Evolutionary conservation across 305 asterid species (phyloP).

Genomic region (Stenogyne calaminthoides): DNA sequence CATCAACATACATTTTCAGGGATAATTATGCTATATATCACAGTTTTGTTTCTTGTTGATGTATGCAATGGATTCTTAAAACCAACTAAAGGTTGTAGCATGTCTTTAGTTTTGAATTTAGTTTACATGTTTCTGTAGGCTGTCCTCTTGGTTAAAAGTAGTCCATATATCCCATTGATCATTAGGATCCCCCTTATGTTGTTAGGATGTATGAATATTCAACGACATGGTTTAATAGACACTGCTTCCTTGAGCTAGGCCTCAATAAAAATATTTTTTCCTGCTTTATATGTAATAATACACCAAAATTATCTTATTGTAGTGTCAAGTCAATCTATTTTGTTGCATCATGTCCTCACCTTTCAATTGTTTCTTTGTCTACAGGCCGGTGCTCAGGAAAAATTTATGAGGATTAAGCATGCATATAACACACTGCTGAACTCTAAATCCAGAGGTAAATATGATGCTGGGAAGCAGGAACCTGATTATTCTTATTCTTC

Average conservation of each 20-base stretch:
- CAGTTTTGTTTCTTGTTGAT: background rate
- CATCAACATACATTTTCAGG: background rate
- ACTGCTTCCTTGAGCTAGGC: slow-evolving; percentile 7
- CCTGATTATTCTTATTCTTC: slow-evolving; percentile 60
- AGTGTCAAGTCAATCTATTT: background rate
- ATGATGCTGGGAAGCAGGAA: slow-evolving; percentile 48
- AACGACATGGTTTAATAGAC: background rate
- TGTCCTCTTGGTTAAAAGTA: background rate
- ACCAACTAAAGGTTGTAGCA: background rate
- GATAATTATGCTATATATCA: background rate
- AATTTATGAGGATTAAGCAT: slow-evolving; percentile 93
- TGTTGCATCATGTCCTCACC: background rate
- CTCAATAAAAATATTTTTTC: background rate
- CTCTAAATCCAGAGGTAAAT: slow-evolving; percentile 64
- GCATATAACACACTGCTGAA: slow-evolving; percentile 80
- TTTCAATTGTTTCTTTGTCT: slow-evolving; percentile 16
- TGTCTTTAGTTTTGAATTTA: background rate
- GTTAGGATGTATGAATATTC: slow-evolving; percentile 11
- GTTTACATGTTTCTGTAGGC: too few species aligned
- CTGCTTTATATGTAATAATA: background rate
- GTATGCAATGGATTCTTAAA: slow-evolving; percentile 2
- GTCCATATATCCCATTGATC: background rate
- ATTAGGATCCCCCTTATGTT: background rate
- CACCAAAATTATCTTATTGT: background rate
- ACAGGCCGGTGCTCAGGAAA: slow-evolving; percentile 85